Evolutionary conservation across 257 asterid species (phyloP), one percentile per base, ranked within the genome.

Genomic region (Pogostemon cablin): DNA sequence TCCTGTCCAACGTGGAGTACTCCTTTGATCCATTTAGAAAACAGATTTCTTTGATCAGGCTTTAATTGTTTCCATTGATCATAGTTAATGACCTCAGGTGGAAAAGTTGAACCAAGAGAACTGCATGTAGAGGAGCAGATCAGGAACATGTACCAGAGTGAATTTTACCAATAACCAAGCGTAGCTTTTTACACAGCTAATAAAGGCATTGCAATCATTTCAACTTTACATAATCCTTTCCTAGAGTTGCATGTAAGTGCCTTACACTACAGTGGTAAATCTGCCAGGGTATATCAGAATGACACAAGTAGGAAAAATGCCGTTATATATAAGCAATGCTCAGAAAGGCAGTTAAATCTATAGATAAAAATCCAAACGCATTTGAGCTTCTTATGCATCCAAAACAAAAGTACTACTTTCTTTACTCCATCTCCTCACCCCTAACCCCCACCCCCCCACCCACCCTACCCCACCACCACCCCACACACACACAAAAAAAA

Each of bases 21-120:
- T 65, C 95, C 93, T 80, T 86, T 91, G 72, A 95, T 82, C 97
- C 93, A 91, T 76, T 92, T 88, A 67, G 96, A 83, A 68, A 83
- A 81, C 72, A 69, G 20, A 72, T 63, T 79, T 57, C 67, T 85
- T 34, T 80, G 73, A 79, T 81, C 88, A 32, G 99, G 87, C 68
- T 88, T 91, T 75, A 86, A 76, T 61, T 80, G 84, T 44, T 67
- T 68, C 98, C 97, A 91, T 68, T 83, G 92, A 68, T 91, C 93
- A 65, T 88, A 84, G 9, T 87, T 88, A 78, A 91, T 79, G 76
- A 91, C 82, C 81, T 95, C 97, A 37, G 89, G 78, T 37, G 98
- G 96, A 72, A 88, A 91, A 59, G 86, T 86, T 11, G 96, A 68
- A 56, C 71, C 68, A 58, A 82, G 65, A 37, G 86, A 32, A 46